These are phyloP conservation scores for Caryopteris hybrid DNA, from an alignment of 305 asterid species.

Conservation along the genomic window DNA sequence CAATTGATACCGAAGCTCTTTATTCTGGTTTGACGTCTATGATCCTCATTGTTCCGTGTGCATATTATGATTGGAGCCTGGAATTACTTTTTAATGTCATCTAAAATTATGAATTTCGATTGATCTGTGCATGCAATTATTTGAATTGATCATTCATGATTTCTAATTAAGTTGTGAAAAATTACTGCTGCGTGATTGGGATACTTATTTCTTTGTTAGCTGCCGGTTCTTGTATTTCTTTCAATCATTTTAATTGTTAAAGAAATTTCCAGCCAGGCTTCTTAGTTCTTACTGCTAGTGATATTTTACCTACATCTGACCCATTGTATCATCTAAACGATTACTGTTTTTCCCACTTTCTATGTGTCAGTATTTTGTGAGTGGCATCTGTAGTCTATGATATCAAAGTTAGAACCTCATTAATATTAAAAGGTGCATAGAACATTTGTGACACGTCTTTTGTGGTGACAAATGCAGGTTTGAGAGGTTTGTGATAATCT, in stretches of 20 bases:
- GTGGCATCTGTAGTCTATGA: neutral
- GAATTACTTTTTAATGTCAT: neutral
- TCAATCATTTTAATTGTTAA: neutral
- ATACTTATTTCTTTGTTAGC: neutral
- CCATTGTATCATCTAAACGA: neutral
- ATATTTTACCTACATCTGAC: neutral
- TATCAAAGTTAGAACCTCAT: neutral
- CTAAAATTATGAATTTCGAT: neutral
- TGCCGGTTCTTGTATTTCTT: no score
- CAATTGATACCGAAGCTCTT: neutral
- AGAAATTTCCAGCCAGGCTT: neutral
- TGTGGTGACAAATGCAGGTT: constrained; percentile 21
- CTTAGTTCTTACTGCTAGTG: neutral
- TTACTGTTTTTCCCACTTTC: neutral
- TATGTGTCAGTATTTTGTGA: neutral
- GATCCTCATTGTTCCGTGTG: no score
- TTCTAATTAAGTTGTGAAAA: neutral
- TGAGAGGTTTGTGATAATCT: constrained; percentile 3
- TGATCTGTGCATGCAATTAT: neutral
- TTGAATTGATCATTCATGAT: neutral
- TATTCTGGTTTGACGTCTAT: neutral
- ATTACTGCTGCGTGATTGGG: neutral
- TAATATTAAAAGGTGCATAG: neutral
- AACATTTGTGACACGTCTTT: neutral
- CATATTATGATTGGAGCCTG: neutral